Evolutionary conservation across 2,329 filamentous ascomycete genomes (phyloP), one percentile per base, ranked within the genome.

Genomic region (Aureobasidium sp.): DNA sequence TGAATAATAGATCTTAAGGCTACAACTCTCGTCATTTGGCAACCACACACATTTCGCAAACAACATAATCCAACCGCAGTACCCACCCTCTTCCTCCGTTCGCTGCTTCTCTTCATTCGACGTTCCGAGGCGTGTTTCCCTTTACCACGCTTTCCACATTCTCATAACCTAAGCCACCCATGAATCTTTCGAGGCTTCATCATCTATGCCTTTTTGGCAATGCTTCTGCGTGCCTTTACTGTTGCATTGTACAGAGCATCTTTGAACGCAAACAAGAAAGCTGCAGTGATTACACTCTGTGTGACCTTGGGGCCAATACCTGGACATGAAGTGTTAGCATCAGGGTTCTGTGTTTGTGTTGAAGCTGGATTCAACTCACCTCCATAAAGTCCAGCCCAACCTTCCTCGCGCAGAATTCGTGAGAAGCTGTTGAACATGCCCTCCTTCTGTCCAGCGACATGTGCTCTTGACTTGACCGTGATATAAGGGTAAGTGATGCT

Each of bases 401-500:
- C 93, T 71, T 97, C 91, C 66, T 96, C 88, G 59, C 74, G 79
- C 56, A 96, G 79, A 56, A 97, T 90, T 56, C 85, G 80, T 65
- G 79, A 83, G 66, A 98, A 79, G 41, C 84, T 87, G 60, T 83
- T 79, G 50, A 84, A 77, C 78, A 96, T 86, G 61, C 85, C 86
- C 72, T 94, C 86, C 71, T 86, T 86, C 59, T 83, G 7, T 63
- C 82, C 83, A 57, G 90, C 89, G 57, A 98, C 89, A 69, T 98
- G 93, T 83, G 95, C 95, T 68, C 89, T 83, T 71, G 90, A 95
- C 83, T 98, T 98, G 64, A 98, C 86, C 4, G 93, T 98, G 69
- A 98, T 97, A 69, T 98, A 98, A 10, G 93, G 93, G 70, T 98
- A 98, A 5, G 93, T 98, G 64, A 97, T 87, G 57, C 79, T 83